phyloP scores from a whole-genome alignment of 2,329 filamentous ascomycete species.

The Aspergillus uvarum region DNA sequence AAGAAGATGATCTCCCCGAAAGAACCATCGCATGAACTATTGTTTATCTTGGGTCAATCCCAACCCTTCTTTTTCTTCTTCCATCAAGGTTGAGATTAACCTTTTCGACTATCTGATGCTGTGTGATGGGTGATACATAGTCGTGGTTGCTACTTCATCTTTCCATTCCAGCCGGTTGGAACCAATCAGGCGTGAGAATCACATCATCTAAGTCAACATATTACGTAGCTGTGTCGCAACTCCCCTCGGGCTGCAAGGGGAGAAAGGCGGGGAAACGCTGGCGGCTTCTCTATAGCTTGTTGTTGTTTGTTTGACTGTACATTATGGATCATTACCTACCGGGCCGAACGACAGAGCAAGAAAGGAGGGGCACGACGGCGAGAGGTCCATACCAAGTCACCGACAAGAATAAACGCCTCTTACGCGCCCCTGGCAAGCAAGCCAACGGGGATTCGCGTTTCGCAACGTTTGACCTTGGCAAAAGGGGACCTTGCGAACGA shows the following conservation, averaged over 20 bases:
- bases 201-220: background rate
- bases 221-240: constrained; percentile 1
- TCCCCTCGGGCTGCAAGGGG: constrained; percentile 2
- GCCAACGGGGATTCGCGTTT: background rate
- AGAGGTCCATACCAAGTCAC: background rate
- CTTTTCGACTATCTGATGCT: background rate
- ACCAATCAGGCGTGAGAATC: background rate
- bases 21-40: no score
- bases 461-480: background rate
- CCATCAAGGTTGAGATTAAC: background rate
- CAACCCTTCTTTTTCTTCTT: no score
- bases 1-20: no score
- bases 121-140: no score
- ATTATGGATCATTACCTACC: no score
- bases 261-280: background rate
- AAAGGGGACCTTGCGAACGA: background rate
- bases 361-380: background rate
- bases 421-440: background rate
- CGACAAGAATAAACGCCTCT: background rate
- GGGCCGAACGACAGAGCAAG: background rate
- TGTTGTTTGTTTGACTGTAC: background rate
- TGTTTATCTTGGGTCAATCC: no score
- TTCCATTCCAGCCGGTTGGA: background rate
- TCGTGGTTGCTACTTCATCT: background rate
- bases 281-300: no score